Base-by-base conservation (phyloP, 495 filamentous ascomycete species). In the Niebla homalea region DNA sequence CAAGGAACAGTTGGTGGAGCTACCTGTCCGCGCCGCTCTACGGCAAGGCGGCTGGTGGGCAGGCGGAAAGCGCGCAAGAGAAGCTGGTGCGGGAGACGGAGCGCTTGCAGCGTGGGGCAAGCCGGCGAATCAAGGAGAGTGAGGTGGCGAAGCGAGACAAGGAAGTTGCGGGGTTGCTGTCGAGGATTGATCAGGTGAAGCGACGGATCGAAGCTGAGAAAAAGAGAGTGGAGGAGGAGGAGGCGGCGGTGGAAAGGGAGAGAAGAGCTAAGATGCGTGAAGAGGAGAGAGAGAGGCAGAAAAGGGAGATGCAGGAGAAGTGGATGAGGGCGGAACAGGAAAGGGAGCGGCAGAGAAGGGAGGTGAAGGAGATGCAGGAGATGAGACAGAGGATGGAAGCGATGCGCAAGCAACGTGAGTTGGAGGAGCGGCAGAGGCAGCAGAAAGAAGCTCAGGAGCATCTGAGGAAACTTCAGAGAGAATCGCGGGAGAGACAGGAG, bases 1-100 rank as follows among this genome's bases (percentile, higher is more conserved):
- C 36, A 20, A 29, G 43, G 16, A 53, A 53, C 35, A 23, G 50
- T 16, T 53, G 50, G 50, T 53, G 50, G 50, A n/a, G 32, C 7
- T 54, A 54, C 20, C 15, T 54, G 2, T 12, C 47, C n/a, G 26
- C 51, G 15, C 47, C 51, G 2, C 15, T 49, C 19, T 51, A 45
- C 32, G 50, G 50, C 21, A 49, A 35, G 18, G 43, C 3, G 19
- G 39, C 5, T 10, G 41, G 41, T 10, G 20, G 19, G 19, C 10
- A 10, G 16, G 11, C 43, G 14, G 52, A 54, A 16, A 48, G 45
- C 16, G 51, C 39, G 0, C 35, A 49, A 22, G 21, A 54, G 26
- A 54, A 51, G 2, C 22, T 36, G 41, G 16, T 12, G 8, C 48
- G 52, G 37, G 48, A 54, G 18, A 54, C n/a, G 5, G 26, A 15